Evolutionary conservation across 306 rosid species (phyloP).

Genomic region (Abrus precatorius): DNA sequence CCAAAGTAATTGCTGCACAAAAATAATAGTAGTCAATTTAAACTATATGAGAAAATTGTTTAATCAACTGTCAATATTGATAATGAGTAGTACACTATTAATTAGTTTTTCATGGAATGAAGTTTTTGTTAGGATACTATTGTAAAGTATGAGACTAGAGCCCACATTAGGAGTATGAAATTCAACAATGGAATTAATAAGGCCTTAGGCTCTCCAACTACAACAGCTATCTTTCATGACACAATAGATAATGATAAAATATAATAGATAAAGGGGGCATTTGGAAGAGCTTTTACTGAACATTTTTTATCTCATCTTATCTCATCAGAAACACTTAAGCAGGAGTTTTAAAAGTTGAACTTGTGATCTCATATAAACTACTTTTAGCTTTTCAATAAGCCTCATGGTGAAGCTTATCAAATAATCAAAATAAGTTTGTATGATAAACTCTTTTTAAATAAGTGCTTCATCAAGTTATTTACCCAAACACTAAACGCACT

Average conservation of each 20-base stretch:
- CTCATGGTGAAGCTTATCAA: background rate
- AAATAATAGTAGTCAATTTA: conserved; percentile 43
- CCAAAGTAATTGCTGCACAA: conserved; percentile 66
- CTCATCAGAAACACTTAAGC: background rate
- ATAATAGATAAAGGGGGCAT: background rate
- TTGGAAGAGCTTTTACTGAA: background rate
- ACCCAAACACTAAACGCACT: background rate
- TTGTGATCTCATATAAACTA: too few relatives aligned
- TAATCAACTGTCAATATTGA: background rate
- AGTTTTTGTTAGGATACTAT: background rate
- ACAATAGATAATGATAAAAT: background rate
- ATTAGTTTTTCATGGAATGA: background rate
- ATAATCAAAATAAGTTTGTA: background rate
- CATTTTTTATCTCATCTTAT: background rate
- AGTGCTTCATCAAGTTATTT: background rate
- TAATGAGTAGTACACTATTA: background rate
- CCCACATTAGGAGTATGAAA: too few relatives aligned
- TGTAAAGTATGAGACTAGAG: too few relatives aligned
- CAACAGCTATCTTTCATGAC: background rate
- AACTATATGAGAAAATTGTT: conserved; percentile 33
- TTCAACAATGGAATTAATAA: too few relatives aligned
- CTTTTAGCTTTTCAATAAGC: background rate
- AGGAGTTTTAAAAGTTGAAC: background rate
- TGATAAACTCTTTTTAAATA: background rate
- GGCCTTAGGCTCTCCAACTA: too few relatives aligned